Conservation (phyloP, 768 basidiomycete species). For the Lepiota brunneoincarnata region DNA sequence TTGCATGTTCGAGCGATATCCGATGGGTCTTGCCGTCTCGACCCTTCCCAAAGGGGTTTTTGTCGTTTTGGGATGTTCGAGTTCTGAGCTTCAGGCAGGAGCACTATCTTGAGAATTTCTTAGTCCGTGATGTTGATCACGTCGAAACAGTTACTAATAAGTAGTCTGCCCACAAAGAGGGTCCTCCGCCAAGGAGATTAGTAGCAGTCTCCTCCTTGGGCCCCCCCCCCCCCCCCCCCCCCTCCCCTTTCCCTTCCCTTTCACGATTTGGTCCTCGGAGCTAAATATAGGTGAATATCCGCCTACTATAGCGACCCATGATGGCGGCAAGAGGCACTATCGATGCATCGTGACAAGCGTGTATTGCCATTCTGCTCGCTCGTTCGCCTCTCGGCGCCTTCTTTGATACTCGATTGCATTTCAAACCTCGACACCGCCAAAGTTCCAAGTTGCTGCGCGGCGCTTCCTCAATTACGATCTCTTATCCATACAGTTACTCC, state of each 20-base stretch:
- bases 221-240: too few species aligned
- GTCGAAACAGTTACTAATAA: too few species aligned
- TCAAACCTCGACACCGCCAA: conserved; percentile 2
- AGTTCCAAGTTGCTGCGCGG: conserved; percentile 1
- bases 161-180: too few species aligned
- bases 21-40: conserved; percentile 24
- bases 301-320: conserved; percentile 18
- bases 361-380: conserved; percentile 15
- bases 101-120: not conserved
- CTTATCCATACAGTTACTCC: not conserved
- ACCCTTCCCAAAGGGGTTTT: conserved; percentile 23
- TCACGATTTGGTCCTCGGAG: conserved; percentile 22
- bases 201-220: conserved; percentile 5
- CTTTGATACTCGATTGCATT: conserved; percentile 10
- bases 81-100: not conserved
- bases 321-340: conserved; percentile 7
- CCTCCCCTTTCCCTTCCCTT: too few species aligned
- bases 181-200: conserved; percentile 1
- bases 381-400: not conserved
- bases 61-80: not conserved
- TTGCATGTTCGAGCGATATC: conserved; percentile 29
- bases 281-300: conserved; percentile 19
- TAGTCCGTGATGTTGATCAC: conserved; percentile 3
- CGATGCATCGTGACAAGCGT: conserved; percentile 18
- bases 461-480: not conserved